A percentile compares a stretch with the other conserved stretches of the same genome.
phyloP scores from a whole-genome alignment of 345 rosid genomes.

The Acer saccharum region DNA sequence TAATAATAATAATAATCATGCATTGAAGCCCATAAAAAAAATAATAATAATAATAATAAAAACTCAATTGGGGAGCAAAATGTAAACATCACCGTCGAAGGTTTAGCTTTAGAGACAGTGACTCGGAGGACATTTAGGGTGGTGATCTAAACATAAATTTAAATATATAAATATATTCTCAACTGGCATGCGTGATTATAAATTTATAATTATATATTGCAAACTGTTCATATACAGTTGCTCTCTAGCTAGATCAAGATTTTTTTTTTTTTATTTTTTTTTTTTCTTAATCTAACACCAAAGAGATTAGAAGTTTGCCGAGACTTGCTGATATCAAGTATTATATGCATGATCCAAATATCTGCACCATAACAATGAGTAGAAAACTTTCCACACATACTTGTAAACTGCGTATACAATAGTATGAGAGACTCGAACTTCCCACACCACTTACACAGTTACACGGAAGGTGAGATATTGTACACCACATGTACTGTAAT shows the following conservation, averaged over 20 bases:
- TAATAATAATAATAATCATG: neutral
- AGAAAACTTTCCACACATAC: too few relatives aligned
- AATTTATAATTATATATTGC: neutral
- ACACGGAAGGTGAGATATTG: too few relatives aligned
- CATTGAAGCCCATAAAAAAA: constrained; percentile 34
- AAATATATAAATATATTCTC: neutral
- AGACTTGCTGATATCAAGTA: too few relatives aligned
- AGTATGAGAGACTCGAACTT: too few relatives aligned
- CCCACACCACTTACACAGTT: too few relatives aligned
- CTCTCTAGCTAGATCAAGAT: neutral
- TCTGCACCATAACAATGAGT: too few relatives aligned
- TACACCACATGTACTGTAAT: too few relatives aligned
- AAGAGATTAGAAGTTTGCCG: too few relatives aligned
- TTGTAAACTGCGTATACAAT: too few relatives aligned
- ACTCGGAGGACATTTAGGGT: neutral
- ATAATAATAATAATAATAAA: neutral
- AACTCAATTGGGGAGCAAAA: neutral
- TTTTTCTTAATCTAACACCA: too few relatives aligned
- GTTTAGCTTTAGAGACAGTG: constrained; percentile 14
- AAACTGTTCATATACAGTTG: neutral
- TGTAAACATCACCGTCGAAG: constrained; percentile 8
- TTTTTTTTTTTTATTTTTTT: too few relatives aligned
- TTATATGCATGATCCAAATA: too few relatives aligned
- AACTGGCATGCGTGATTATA: neutral
- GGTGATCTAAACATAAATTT: neutral